Percentiles rank a stretch among this genome's conserved stretches.
phyloP scores from a whole-genome alignment of 2,329 filamentous ascomycete species.

The Fusarium austroafricanum region DNA sequence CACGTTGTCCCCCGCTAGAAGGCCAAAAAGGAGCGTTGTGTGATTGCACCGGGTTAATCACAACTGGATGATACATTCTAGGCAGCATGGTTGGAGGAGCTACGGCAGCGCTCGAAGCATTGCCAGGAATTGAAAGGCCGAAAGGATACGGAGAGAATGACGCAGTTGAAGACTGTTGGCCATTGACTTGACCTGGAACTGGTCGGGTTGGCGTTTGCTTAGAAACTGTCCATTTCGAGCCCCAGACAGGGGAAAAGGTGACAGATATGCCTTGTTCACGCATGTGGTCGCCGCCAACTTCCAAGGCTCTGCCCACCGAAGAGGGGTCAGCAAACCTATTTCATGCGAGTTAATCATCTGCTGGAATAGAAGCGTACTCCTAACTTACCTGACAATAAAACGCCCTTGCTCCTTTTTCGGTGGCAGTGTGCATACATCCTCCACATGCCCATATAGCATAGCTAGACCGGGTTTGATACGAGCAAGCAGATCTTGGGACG shows the following conservation, averaged over 20 bases:
- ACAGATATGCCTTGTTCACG: slow-evolving; percentile 45
- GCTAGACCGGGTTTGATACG: slow-evolving; percentile 49
- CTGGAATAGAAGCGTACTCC: not conserved
- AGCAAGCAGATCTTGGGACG: slow-evolving; percentile 40
- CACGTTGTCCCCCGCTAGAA: slow-evolving; percentile 14
- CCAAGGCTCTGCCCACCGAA: slow-evolving; percentile 46
- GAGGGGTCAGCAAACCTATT: slow-evolving; percentile 45
- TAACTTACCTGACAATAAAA: slow-evolving; percentile 49
- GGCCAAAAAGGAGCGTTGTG: slow-evolving; percentile 7
- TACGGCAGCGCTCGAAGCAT: not conserved
- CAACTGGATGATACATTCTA: slow-evolving; percentile 17
- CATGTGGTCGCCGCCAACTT: slow-evolving; percentile 37
- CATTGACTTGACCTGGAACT: not conserved
- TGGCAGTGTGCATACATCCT: slow-evolving; percentile 42
- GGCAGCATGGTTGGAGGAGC: slow-evolving; percentile 9
- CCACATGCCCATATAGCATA: slow-evolving; percentile 47
- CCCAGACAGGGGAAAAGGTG: slow-evolving; percentile 43
- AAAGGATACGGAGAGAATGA: slow-evolving; percentile 18
- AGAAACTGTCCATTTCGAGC: slow-evolving; percentile 49
- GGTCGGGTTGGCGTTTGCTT: slow-evolving; percentile 4
- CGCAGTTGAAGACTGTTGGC: not conserved
- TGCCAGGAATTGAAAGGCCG: not conserved
- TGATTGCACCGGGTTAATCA: slow-evolving; percentile 9
- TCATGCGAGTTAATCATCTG: not conserved
- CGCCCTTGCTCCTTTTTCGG: slow-evolving; percentile 13